Conservation (phyloP, 495 filamentous ascomycete species). For the Staphylotrichum tortipilum region DNA sequence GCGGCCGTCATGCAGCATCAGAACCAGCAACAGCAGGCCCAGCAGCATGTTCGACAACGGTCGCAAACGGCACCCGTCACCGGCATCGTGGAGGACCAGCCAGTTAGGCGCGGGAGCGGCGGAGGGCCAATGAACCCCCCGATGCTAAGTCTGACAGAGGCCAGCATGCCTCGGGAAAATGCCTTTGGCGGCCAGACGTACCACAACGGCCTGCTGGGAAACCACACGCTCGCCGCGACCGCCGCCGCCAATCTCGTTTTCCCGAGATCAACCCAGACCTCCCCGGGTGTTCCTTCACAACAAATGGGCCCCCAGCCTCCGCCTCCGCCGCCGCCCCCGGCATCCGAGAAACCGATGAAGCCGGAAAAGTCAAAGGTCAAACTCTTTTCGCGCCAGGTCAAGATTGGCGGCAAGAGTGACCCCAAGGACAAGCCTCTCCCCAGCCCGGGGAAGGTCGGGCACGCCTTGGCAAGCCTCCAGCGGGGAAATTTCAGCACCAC, state of each 20-base stretch:
- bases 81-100: slow-evolving; percentile 25
- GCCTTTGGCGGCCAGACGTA: slow-evolving; percentile 47
- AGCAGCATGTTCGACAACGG: slow-evolving; percentile 51
- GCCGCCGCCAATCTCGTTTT: slow-evolving; percentile 84
- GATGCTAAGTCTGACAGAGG: slow-evolving; percentile 45
- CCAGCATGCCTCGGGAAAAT: slow-evolving; percentile 45
- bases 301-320: slow-evolving; percentile 19
- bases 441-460: slow-evolving; percentile 71
- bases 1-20: slow-evolving; percentile 57
- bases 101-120: slow-evolving; percentile 34
- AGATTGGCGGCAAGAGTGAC: slow-evolving; percentile 68
- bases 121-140: slow-evolving; percentile 50
- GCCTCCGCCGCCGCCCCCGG: slow-evolving; percentile 29
- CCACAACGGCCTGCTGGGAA: slow-evolving; percentile 61
- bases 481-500: slow-evolving; percentile 68
- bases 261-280: slow-evolving; percentile 50
- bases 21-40: slow-evolving; percentile 50
- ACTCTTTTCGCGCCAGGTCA: slow-evolving; percentile 82
- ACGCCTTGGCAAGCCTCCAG: slow-evolving; percentile 50
- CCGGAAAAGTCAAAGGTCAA: slow-evolving; percentile 84
- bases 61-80: slow-evolving; percentile 57
- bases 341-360: slow-evolving; percentile 58
- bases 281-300: slow-evolving; percentile 36
- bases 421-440: slow-evolving; percentile 61
- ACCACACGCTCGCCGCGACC: slow-evolving; percentile 59